Evolutionary conservation across 2,329 filamentous ascomycete species (phyloP), one percentile per base, ranked within the genome.

Genomic region (Aspergillus sergii): DNA sequence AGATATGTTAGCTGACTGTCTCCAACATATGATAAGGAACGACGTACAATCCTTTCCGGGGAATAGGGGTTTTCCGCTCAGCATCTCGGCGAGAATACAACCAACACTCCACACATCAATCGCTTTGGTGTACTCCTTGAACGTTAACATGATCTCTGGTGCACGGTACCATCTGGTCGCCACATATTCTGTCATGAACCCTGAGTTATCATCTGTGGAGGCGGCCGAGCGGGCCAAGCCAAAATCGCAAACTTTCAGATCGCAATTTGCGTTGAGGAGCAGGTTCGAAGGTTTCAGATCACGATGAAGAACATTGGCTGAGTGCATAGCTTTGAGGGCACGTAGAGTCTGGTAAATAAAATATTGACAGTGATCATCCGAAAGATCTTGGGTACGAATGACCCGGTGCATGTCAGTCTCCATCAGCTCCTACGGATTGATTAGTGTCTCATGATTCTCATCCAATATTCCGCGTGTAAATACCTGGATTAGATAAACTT

Each of bases 141-240:
- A 99, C 14, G 95, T 99, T 83, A 99, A 90, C 95, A 99, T 99
- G 79, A 99, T 99, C 79, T 99, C 95, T 4, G 95, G 95, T 7
- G 95, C 95, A 80, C 95, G 93, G 82, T 99, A 99, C 95, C 95
- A 99, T 74, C 95, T 90, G 54, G 95, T 99, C 58, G 95, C 95
- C 62, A 99, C 95, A 78, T 99, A 99, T 96, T 99, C 95, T 19
- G 95, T 99, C 95, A 99, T 99, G 87, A 99, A 99, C 26, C 95
- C 95, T n/a, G 94, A 97, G 82, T 99, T 99, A 80, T 99, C 95
- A 76, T 99, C 95, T 71, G 96, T 96, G 11, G 94, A 97, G 10
- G 95, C 95, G 14, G 95, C 95, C 11, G 94, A 98, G 75, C 94
- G 90, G 56, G 95, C 95, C 62, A 99, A 88, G 76, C 95, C 95